Evolutionary conservation across 148 eudicot species (phyloP), one percentile per base, ranked within the genome.

Genomic region (Diospyros kaki): DNA sequence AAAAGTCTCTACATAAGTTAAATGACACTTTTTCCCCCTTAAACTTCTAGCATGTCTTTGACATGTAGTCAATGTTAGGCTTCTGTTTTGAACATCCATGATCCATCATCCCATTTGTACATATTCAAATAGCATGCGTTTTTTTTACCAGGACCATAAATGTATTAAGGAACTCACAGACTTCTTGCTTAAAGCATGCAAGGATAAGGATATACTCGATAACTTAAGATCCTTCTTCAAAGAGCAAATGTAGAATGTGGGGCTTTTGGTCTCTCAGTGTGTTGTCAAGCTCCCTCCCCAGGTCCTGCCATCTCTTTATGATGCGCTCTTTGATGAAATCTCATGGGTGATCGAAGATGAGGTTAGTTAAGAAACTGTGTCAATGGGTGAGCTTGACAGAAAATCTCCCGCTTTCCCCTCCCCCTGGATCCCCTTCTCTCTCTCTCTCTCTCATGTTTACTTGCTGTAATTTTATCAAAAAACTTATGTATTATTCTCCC

Each of bases 281-380:
- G 90, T 95, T 66, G 87, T 82, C 64, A 95, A 95, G 87, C 94
- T 93, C 74, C 99, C 99, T 76, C 99, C 91, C 43, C 98, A 93
- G 83, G 94, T 95, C 56, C 78, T 95, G 82, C 99, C 98, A 44
- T 97, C 84, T 55, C 87, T 95, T 74, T 93, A 95, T 75, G 89
- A 89, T 89, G 86, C 82, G 50, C 90, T 95, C 15, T 95, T 95
- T 83, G 97, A 93, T 88, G 98, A 95, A 85, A 80, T 95, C 53
- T 78, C 86, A 13, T 93, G 98, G 97, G 99, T 92, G 14, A 88
- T 86, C 4, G 96, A 95, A 85, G 97, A 95, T 70, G 99, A 95
- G 98, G 98, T 94, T 73, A 81, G 87, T 75, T 68, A 42, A 74
- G 60, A 61, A 48, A 41, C 13, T 68, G 4, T 68, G n/a, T 56